These are phyloP conservation scores for Fusarium albidum DNA, from an alignment of 2,329 filamentous ascomycete species.

Conservation along the genomic window DNA sequence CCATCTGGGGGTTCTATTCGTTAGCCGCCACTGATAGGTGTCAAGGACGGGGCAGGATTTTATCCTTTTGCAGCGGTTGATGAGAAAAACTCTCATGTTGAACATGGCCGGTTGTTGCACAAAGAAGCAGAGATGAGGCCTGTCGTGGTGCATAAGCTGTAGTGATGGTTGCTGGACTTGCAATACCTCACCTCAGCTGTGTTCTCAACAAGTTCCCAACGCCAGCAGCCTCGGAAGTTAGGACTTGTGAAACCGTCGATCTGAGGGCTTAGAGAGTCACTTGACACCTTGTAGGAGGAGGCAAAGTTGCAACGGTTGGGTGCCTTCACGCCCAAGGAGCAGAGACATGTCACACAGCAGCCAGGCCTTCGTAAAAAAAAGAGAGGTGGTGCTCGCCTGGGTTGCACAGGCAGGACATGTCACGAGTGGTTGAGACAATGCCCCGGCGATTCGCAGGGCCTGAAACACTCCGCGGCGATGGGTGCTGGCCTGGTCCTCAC, in stretches of 20 bases:
- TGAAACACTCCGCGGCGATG: slow-evolving; percentile 17
- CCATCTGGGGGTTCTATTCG: too few relatives aligned
- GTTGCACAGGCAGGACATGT: slow-evolving; percentile 18
- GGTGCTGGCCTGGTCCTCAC: slow-evolving; percentile 12
- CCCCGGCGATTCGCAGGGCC: slow-evolving; percentile 4
- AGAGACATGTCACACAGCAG: slow-evolving; percentile 12
- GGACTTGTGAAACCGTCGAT: slow-evolving; percentile 21
- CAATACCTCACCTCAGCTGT: too few relatives aligned
- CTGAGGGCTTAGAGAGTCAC: slow-evolving; percentile 15
- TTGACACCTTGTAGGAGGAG: slow-evolving; percentile 5
- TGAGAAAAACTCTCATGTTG: too few relatives aligned
- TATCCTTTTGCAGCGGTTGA: too few relatives aligned
- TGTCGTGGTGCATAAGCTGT: too few relatives aligned
- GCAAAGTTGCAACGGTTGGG: slow-evolving; percentile 14
- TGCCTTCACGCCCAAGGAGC: slow-evolving; percentile 9
- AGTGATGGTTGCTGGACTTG: too few relatives aligned
- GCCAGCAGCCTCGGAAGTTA: not conserved
- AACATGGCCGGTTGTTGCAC: too few relatives aligned
- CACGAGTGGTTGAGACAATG: slow-evolving; percentile 27
- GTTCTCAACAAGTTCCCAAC: not conserved
- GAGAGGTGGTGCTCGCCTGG: not conserved
- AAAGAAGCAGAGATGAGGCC: too few relatives aligned
- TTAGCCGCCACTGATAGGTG: too few relatives aligned
- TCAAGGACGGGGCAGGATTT: too few relatives aligned
- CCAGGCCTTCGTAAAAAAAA: slow-evolving; percentile 8